Evolutionary conservation across 495 filamentous ascomycete genomes (phyloP).

Genomic region (Penicilliopsis zonata): DNA sequence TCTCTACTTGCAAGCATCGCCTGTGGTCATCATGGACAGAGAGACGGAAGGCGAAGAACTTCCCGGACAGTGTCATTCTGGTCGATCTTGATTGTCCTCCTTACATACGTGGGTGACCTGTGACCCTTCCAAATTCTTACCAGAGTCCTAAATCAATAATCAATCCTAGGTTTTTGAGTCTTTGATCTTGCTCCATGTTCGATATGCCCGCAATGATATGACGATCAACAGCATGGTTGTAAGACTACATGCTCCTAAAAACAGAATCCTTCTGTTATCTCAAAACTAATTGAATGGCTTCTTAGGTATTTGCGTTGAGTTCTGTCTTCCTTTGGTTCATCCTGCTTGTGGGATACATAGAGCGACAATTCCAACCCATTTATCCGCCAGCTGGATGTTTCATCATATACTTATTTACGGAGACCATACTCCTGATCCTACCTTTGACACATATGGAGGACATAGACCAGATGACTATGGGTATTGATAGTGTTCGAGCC

Average conservation of each 20-base stretch:
- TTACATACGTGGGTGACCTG: constrained; percentile 1
- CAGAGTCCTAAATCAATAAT: not conserved
- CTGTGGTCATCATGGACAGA: not conserved
- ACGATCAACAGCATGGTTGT: not conserved
- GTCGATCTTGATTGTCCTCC: constrained; percentile 1
- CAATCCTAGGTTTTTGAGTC: constrained; percentile 1
- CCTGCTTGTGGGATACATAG: constrained; percentile 1
- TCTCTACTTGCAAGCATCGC: not conserved
- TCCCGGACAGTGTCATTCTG: not conserved
- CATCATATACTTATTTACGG: constrained; percentile 3
- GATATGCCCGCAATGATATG: not conserved
- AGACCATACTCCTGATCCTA: constrained; percentile 1
- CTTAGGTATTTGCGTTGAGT: constrained; percentile 3
- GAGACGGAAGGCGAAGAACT: not conserved
- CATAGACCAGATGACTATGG: not conserved
- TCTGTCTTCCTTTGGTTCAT: constrained; percentile 5
- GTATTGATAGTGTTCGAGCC: constrained; percentile 1
- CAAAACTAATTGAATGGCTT: not conserved
- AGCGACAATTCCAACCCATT: not conserved
- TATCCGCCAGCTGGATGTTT: constrained; percentile 1
- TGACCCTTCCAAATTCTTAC: not conserved
- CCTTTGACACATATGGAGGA: not conserved
- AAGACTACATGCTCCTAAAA: not conserved
- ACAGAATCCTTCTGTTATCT: not conserved
- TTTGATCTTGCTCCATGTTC: not conserved